Percentiles rank a stretch among this genome's conserved stretches.
Conservation (phyloP, 2,329 filamentous ascomycete genomes). For the Periconia macrospinosa region DNA sequence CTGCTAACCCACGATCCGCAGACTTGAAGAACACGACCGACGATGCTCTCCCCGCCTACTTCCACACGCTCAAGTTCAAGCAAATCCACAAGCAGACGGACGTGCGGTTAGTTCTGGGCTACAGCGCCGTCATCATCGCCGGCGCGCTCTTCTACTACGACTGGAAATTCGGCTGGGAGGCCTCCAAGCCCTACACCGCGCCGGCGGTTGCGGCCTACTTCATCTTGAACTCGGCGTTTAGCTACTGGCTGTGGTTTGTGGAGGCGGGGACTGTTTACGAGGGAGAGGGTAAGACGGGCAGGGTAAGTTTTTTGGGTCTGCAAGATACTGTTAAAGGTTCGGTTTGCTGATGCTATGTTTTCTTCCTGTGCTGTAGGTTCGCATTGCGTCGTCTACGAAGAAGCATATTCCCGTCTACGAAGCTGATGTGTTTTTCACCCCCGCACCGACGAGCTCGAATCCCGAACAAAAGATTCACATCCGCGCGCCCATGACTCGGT, state of each 20-base stretch:
- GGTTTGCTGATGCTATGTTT: no score
- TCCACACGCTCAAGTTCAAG: conserved; percentile 81
- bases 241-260: conserved; percentile 80
- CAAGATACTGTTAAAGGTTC: no score
- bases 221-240: conserved; percentile 74
- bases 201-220: conserved; percentile 80
- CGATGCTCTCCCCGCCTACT: conserved; percentile 90
- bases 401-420: conserved; percentile 84
- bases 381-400: conserved; percentile 70
- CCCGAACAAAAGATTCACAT: conserved; percentile 55
- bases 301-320: conserved; percentile 48
- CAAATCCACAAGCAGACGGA: conserved; percentile 82
- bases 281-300: conserved; percentile 69
- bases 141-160: conserved; percentile 87
- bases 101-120: conserved; percentile 81
- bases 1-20: conserved; percentile 42
- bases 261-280: conserved; percentile 83
- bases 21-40: conserved; percentile 97
- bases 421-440: conserved; percentile 64
- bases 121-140: conserved; percentile 76
- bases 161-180: conserved; percentile 87
- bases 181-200: conserved; percentile 78
- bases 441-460: conserved; percentile 29
- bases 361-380: no score
- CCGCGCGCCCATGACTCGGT: conserved; percentile 68